These are phyloP conservation scores for Aspergillus brasiliensis DNA, from an alignment of 2,329 filamentous ascomycete genomes.

Conservation along the genomic window DNA sequence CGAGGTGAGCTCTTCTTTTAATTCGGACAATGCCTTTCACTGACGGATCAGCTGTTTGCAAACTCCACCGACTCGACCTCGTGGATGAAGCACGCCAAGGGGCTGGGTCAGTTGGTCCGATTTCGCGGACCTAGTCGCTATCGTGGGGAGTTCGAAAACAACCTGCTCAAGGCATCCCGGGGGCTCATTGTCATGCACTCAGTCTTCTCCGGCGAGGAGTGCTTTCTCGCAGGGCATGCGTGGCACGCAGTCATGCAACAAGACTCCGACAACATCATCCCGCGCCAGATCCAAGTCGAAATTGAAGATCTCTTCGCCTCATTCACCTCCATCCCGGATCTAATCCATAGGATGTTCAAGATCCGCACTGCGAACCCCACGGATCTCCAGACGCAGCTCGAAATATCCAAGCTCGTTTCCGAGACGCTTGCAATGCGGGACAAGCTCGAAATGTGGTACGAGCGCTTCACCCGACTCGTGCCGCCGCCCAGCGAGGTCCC, in stretches of 20 bases:
- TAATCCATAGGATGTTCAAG: no score
- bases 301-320: no score
- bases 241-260: conserved; percentile 32
- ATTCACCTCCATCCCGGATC: no score
- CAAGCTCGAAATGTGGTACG: no score
- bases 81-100: conserved; percentile 36
- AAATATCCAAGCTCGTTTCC: no score
- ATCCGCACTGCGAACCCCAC: no score
- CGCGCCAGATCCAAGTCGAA: no score
- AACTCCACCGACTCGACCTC: conserved; percentile 26
- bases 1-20: conserved; percentile 22
- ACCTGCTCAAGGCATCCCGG: conserved; percentile 28
- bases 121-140: conserved; percentile 27
- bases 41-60: conserved; percentile 27
- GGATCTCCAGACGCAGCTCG: no score
- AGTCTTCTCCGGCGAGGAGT: conserved; percentile 30
- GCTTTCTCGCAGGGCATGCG: conserved; percentile 26
- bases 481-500: no score
- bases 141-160: conserved; percentile 24
- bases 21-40: not conserved
- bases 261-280: conserved; percentile 22
- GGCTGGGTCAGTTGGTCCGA: conserved; percentile 27
- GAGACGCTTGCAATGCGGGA: no score
- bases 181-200: conserved; percentile 35
- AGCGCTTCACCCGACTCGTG: no score